These are phyloP conservation scores for Cicer chorassanicum DNA, from an alignment of 306 rosid genomes.

Conservation along the genomic window DNA sequence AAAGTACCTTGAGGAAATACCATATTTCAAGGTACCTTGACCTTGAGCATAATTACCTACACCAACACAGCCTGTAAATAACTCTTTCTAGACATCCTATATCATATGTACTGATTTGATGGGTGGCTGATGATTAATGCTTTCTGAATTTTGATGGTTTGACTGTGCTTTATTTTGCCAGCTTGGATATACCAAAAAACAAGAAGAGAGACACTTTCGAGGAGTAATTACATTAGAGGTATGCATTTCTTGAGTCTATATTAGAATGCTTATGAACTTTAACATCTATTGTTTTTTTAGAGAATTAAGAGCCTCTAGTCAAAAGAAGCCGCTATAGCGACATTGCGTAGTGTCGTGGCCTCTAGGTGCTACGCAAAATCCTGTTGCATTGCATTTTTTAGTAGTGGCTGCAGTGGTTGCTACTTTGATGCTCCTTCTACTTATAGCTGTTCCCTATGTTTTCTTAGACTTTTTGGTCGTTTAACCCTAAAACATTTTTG, in stretches of 20 bases:
- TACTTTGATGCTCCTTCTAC: not conserved
- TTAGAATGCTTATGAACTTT: slow-evolving; percentile 29
- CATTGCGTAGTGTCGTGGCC: not conserved
- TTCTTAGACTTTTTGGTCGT: not conserved
- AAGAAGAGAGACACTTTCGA: slow-evolving; percentile 65
- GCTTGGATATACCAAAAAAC: slow-evolving; percentile 72
- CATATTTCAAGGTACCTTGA: slow-evolving; percentile 3
- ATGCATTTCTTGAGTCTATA: slow-evolving; percentile 43
- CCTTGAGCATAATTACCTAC: slow-evolving; percentile 25
- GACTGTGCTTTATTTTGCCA: slow-evolving; percentile 39
- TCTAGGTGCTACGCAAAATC: slow-evolving; percentile 3
- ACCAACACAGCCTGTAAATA: slow-evolving; percentile 5
- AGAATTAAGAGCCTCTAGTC: slow-evolving; percentile 6
- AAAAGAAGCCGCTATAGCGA: not conserved
- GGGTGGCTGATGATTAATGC: slow-evolving; percentile 6
- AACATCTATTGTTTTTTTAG: slow-evolving; percentile 18
- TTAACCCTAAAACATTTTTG: not conserved
- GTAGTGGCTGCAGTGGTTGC: not conserved
- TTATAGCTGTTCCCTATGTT: slow-evolving; percentile 4
- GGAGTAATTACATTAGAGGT: slow-evolving; percentile 67
- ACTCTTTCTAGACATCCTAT: slow-evolving; percentile 32
- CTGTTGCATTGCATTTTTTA: not conserved
- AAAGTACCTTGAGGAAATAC: not conserved
- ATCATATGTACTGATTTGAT: slow-evolving; percentile 14
- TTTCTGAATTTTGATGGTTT: slow-evolving; percentile 34